Base-by-base conservation (phyloP, 352 stramenopile species). In the Globisporangium echinulatum region DNA sequence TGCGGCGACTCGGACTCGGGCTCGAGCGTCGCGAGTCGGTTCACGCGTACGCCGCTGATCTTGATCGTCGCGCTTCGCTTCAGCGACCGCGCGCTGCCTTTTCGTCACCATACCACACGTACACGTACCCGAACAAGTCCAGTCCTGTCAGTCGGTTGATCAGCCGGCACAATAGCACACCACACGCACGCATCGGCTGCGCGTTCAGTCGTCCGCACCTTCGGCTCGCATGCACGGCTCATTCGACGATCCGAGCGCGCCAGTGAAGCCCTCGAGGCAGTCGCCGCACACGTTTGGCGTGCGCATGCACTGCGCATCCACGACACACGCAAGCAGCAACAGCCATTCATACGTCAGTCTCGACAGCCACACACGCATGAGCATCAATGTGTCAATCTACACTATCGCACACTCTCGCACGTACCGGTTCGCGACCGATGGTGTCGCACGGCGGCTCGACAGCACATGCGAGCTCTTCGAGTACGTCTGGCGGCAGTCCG, bases 31-130 rank as follows among this genome's bases (percentile, higher is more conserved):
- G 55, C 55, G 8, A 58, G 7, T 11, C 74, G 69, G 54, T 88
- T 87, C 43, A 85, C 71, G n/a, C 77, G 78, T 10, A 90, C 69
- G 10, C 78, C 74, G 47, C 72, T 90, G 62, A 90, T 87, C 64
- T 79, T 85, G 68, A 90, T 86, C 52, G 53, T 75, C 19, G 50
- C 15, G 8, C 7, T 39, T 40, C 48, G 54, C 51, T 52, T 56
- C 37, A 61, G 56, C 42, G 39, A 36, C 19, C n/a, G 14, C 5
- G 33, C 38, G 46, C 10, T 14, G 11, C 37, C 42, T 39, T 43
- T 11, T n/a, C 38, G 17, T 19, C 17, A 49, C 33, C 10, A 43
- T 10, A 33, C 11, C 19, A 36, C 11, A 37, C 19, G 42, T 15
- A 42, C 25, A 9, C 10, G 9, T 39, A 33, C 14, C 5, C 17